Base-by-base conservation (phyloP, 345 rosid genomes). In the Toxicodendron radicans region DNA sequence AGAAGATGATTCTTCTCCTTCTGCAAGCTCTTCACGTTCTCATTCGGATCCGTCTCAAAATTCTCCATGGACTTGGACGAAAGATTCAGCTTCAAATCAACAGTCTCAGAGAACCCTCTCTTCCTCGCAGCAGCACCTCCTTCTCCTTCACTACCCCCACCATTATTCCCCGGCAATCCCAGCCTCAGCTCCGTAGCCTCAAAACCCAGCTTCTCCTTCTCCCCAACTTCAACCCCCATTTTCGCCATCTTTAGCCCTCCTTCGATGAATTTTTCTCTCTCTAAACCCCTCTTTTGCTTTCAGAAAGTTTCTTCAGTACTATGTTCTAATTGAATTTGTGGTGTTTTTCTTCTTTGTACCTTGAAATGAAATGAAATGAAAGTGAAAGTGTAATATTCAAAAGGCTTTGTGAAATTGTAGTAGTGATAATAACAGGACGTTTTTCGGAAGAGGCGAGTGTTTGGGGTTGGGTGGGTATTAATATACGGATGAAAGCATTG, bases 171-270 rank as follows among this genome's bases (percentile, higher is more conserved):
- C 1, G 97, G 95, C 74, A 93, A 76, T 69, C 98, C 97, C 53
- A 93, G 90, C 83, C 92, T 85, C 65, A 93, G 86, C 80, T 93
- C 98, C 14, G 97, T 90, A 81, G 87, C 97, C 48, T 81, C 89
- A 56, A 84, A 75, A 23, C 80, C 83, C 82, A 91, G 82, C 62
- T 81, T 85, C 75, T 21, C 71, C 66, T 77, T 76, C 69, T 46
- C 58, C 13, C 64, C 56, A 20, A 77, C 79, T 21, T 52, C 79
- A 35, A 35, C 78, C 35, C 58, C 76, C 52, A 32, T 33, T 17
- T 45, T 45, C 60, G 13, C 49, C 75, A 75, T 68, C 56, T 49
- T 71, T 30, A 81, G 41, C 49, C 73, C 83, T 62, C 85, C 83
- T 74, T 82, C 49, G 18, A 58, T 57, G n/a, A 51, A 3, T 17